Evolutionary conservation across 306 rosid species (phyloP), one percentile per base, ranked within the genome.

Genomic region (Cucurbita moschata): DNA sequence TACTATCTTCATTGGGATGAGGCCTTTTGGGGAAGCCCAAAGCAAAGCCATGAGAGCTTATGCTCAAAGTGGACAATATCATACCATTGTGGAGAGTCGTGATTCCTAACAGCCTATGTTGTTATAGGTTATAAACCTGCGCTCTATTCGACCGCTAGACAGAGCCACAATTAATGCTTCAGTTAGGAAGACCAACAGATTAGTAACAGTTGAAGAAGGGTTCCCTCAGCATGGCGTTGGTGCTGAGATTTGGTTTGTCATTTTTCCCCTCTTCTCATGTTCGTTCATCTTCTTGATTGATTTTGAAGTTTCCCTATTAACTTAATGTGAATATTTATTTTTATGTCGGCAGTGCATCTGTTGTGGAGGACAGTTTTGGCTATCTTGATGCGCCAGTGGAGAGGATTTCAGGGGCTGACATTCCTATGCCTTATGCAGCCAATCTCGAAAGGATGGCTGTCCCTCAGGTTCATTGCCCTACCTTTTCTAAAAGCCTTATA

Each of bases 201-300:
- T 95, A 46, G 86, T 95, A 56, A 95, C 99, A 38, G 91, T 95
- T 73, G 99, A 95, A 84, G 99, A 95, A 91, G 99, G 99, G 66
- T 89, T 91, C 84, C 99, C 99, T 78, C 99, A 95, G 91, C 97
- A 95, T 75, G 99, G 99, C 51, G 96, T 95, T 77, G 99, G 99
- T 16, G 97, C 99, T 5, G 99, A 95, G 86, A 95, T 95, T 73
- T 95, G 99, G 99, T 94, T 74, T 42, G 59, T 81, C 37, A 18
- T 23, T 68, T 23, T 7, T 43, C 23, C 75, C 75, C 77, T 85
- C 71, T 59, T 16, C 79, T 46, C 63, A 47, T 4, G 53, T 43
- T 47, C 26, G 67, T 80, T 47, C 61, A 6, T 74, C 37, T 72
- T 72, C 54, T 56, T 60, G 47, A 70, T 75, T 75, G 46, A 60